phyloP scores from a whole-genome alignment of 83 land plant species.

The Larix sibirica region DNA sequence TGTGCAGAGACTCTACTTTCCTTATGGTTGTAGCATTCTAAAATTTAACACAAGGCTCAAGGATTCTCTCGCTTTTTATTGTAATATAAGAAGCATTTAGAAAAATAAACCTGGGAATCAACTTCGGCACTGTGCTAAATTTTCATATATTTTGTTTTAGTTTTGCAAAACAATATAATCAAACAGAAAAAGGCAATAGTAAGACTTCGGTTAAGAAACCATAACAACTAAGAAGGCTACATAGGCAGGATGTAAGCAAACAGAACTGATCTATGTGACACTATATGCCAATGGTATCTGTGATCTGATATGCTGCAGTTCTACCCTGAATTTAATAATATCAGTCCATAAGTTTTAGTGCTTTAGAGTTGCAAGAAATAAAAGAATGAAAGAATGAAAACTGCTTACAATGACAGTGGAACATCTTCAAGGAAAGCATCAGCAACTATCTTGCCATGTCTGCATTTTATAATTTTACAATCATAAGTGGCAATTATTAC shows the following conservation, averaged over 20 bases:
- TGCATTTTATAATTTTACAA: neutral
- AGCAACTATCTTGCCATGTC: constrained; percentile 12
- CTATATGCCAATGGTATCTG: neutral
- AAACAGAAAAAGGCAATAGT: too few relatives aligned
- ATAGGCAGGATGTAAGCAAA: neutral
- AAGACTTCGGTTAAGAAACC: neutral
- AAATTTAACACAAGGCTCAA: too few relatives aligned
- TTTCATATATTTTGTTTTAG: too few relatives aligned
- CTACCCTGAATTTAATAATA: neutral
- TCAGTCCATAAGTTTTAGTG: neutral
- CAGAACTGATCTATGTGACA: neutral
- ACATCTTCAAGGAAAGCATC: neutral
- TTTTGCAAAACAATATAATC: too few relatives aligned
- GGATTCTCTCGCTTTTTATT: too few relatives aligned
- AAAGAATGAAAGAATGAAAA: neutral
- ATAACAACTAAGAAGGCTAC: neutral
- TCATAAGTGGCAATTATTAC: constrained; percentile 13
- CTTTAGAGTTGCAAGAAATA: neutral
- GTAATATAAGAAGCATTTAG: too few relatives aligned
- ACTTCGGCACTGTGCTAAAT: too few relatives aligned
- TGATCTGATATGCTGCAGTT: neutral
- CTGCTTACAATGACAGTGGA: neutral
- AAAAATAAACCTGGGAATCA: too few relatives aligned
- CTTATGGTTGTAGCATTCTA: too few relatives aligned
- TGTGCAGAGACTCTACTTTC: too few relatives aligned